These are phyloP conservation scores for Iris pallida DNA, from an alignment of 116 monocot species.

Conservation along the genomic window DNA sequence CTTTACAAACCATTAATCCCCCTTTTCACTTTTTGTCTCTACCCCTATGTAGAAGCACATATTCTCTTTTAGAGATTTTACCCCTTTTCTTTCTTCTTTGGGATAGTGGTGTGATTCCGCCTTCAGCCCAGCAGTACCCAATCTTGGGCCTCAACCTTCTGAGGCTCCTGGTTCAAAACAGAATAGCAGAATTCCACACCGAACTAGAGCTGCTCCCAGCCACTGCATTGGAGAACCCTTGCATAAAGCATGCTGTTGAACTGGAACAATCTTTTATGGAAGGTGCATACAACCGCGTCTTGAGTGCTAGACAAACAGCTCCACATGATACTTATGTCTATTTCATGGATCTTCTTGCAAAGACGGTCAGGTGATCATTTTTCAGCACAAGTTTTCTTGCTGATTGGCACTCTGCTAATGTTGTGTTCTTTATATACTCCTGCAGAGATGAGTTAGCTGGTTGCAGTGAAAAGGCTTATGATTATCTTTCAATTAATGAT, in stretches of 20 bases:
- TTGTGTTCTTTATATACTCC: background rate
- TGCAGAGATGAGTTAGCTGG: slow-evolving; percentile 81
- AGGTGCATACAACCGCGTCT: slow-evolving; percentile 83
- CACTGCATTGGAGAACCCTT: slow-evolving; percentile 69
- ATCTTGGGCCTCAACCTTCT: slow-evolving; percentile 88
- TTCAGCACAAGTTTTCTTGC: background rate
- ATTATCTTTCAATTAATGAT: slow-evolving; percentile 54
- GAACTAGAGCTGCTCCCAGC: slow-evolving; percentile 77
- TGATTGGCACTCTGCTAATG: background rate
- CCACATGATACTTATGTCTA: slow-evolving; percentile 91
- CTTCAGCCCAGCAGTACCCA: slow-evolving; percentile 71
- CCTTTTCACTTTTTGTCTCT: too few relatives aligned
- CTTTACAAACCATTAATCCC: too few relatives aligned
- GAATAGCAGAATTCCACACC: slow-evolving; percentile 94
- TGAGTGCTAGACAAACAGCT: slow-evolving; percentile 72
- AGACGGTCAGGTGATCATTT: slow-evolving; percentile 60
- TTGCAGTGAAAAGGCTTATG: slow-evolving; percentile 91
- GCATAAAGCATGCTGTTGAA: slow-evolving; percentile 86
- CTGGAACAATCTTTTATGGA: slow-evolving; percentile 95
- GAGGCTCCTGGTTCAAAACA: slow-evolving; percentile 87
- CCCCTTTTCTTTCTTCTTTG: background rate
- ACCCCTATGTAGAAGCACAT: too few relatives aligned
- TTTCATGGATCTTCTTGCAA: slow-evolving; percentile 94
- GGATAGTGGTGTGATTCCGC: slow-evolving; percentile 61
- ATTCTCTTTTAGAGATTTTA: too few relatives aligned